These are phyloP conservation scores for Mentha longifolia DNA, from an alignment of 257 asterid species.

Conservation along the genomic window DNA sequence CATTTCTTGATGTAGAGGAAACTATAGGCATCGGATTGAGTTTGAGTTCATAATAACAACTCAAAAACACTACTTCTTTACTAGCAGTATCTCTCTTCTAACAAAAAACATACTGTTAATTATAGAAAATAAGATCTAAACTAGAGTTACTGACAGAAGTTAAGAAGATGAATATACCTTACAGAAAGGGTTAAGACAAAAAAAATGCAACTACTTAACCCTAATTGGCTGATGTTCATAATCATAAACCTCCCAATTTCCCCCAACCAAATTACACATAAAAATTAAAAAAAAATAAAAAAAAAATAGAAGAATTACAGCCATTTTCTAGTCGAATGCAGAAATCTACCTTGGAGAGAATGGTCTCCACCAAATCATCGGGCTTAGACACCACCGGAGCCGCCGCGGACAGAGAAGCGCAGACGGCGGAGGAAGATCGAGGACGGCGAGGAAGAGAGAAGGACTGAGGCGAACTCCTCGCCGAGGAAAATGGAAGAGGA, in stretches of 20 bases:
- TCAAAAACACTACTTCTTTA: too few relatives aligned
- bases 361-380: constrained; percentile 57
- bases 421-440: constrained; percentile 28
- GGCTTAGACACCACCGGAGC: constrained; percentile 48
- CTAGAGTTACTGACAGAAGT: not conserved
- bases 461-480: constrained; percentile 27
- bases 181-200: not conserved
- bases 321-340: not conserved
- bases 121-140: not conserved
- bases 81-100: too few relatives aligned
- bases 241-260: not conserved
- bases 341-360: constrained; percentile 66
- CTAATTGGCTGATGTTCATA: constrained; percentile 4
- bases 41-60: too few relatives aligned
- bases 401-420: constrained; percentile 57
- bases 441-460: constrained; percentile 29
- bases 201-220: not conserved
- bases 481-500: constrained; percentile 32
- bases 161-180: not conserved
- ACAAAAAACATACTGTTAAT: too few relatives aligned
- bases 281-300: not conserved
- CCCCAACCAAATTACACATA: not conserved
- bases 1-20: too few relatives aligned
- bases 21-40: too few relatives aligned
- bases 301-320: not conserved